Percentiles rank a stretch among this genome's conserved stretches.
Conservation (phyloP, 2,329 filamentous ascomycete species). For the Blastomyces gilchristii region DNA sequence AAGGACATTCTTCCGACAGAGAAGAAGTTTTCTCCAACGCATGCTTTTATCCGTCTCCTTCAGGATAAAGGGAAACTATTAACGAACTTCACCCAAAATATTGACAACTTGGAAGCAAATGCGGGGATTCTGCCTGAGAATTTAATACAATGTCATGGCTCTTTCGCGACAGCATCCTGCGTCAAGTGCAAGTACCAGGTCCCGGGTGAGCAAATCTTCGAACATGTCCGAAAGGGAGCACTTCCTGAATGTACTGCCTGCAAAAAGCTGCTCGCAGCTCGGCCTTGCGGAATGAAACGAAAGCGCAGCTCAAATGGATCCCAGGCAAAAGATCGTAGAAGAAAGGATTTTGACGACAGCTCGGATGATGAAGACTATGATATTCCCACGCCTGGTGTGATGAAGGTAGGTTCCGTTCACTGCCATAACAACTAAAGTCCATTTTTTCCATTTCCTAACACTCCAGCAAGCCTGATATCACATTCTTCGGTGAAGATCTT, state of each 20-base stretch:
- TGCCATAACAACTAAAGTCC: constrained; percentile 8
- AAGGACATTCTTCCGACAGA: constrained; percentile 78
- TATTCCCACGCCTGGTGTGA: constrained; percentile 62
- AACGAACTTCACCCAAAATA: constrained; percentile 98
- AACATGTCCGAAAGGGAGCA: constrained; percentile 61
- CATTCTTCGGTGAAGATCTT: constrained; percentile 88
- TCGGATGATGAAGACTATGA: constrained; percentile 50
- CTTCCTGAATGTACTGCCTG: constrained; percentile 73
- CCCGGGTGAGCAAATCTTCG: constrained; percentile 65
- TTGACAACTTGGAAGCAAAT: constrained; percentile 85
- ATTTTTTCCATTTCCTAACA: constrained; percentile 8
- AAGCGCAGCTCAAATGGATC: constrained; percentile 42
- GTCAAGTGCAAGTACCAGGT: constrained; percentile 68
- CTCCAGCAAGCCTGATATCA: constrained; percentile 68
- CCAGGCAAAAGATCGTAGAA: constrained; percentile 43
- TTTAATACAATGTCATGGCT: constrained; percentile 91
- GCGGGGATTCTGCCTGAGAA: constrained; percentile 74
- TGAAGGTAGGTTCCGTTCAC: constrained; percentile 48
- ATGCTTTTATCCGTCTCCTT: constrained; percentile 83
- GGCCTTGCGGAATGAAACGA: constrained; percentile 41
- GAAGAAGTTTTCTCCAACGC: constrained; percentile 77
- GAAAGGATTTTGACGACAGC: constrained; percentile 44
- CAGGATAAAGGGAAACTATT: constrained; percentile 81
- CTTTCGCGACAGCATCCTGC: constrained; percentile 85
- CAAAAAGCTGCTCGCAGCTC: constrained; percentile 43